Conservation (phyloP, 2,329 filamentous ascomycete genomes). For the Ophiostoma himal-ulmi region DNA sequence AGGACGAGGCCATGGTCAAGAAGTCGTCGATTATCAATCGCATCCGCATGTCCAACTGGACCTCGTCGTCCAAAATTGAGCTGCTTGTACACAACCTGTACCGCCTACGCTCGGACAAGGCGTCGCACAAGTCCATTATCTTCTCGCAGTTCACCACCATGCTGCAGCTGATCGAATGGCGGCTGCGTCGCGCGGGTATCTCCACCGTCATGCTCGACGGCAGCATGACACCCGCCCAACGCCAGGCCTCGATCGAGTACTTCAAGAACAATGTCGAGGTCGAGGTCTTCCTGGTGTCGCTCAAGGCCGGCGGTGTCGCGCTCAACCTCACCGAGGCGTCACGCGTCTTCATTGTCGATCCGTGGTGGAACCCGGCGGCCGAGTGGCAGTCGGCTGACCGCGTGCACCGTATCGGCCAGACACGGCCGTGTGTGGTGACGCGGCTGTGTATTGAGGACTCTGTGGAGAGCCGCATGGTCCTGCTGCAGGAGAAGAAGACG, state of each 20-base stretch:
- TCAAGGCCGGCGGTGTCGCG: slow-evolving; percentile 94
- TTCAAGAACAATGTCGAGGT: slow-evolving; percentile 95
- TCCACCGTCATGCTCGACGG: slow-evolving; percentile 98
- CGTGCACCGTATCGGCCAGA: slow-evolving; percentile 92
- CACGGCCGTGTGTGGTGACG: slow-evolving; percentile 87
- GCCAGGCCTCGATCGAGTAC: slow-evolving; percentile 88
- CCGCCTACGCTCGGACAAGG: slow-evolving; percentile 83
- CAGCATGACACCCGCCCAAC: slow-evolving; percentile 90
- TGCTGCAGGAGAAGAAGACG: slow-evolving; percentile 97
- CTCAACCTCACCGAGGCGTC: slow-evolving; percentile 93
- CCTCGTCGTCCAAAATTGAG: slow-evolving; percentile 96
- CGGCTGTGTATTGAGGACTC: slow-evolving; percentile 94
- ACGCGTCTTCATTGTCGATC: slow-evolving; percentile 91
- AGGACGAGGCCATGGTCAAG: slow-evolving; percentile 79
- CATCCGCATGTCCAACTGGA: slow-evolving; percentile 99
- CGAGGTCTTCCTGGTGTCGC: slow-evolving; percentile 90
- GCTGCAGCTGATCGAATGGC: slow-evolving; percentile 96
- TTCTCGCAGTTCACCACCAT: slow-evolving; percentile 97
- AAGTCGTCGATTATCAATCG: slow-evolving; percentile 97
- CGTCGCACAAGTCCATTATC: slow-evolving; percentile 93
- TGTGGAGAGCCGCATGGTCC: slow-evolving; percentile 90
- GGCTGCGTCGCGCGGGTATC: slow-evolving; percentile 90
- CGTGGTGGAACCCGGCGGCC: slow-evolving; percentile 99
- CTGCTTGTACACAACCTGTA: slow-evolving; percentile 91
- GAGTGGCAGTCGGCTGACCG: slow-evolving; percentile 97